phyloP scores from a whole-genome alignment of 441 rosid species.

The Erodium trifolium region DNA sequence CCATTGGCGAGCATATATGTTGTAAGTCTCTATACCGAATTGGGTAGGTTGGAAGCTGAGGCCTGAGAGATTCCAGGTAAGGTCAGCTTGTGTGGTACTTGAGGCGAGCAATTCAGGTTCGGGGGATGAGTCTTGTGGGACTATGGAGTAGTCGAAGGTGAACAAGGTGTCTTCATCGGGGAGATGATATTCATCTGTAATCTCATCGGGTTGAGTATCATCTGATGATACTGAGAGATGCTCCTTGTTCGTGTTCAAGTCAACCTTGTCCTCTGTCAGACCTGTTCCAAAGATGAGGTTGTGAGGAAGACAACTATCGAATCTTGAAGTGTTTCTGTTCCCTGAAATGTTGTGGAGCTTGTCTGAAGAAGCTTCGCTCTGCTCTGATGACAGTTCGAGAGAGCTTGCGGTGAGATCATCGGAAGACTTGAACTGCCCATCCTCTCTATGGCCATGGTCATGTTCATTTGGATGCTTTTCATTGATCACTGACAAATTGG shows the following conservation, averaged over 20 bases:
- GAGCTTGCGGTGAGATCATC: slow-evolving; percentile 4
- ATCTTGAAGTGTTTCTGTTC: background rate
- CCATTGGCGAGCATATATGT: slow-evolving; percentile 5
- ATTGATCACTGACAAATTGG: slow-evolving; percentile 1
- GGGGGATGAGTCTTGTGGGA: slow-evolving; percentile 15
- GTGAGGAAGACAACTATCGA: slow-evolving; percentile 12
- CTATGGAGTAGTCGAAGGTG: slow-evolving; percentile 24
- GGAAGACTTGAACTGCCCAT: slow-evolving; percentile 10
- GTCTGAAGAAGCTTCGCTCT: slow-evolving; percentile 9
- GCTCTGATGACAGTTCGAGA: slow-evolving; percentile 15
- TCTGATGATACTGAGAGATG: background rate
- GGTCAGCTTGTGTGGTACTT: slow-evolving; percentile 9
- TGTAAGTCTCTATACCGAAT: slow-evolving; percentile 14
- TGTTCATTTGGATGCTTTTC: slow-evolving; percentile 11
- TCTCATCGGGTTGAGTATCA: slow-evolving; percentile 10
- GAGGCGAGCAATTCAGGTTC: too few relatives aligned
- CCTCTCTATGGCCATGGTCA: background rate
- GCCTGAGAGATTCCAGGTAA: slow-evolving; percentile 10
- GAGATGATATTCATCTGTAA: slow-evolving; percentile 24
- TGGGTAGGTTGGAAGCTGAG: slow-evolving; percentile 9
- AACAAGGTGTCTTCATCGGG: slow-evolving; percentile 43
- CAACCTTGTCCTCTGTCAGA: background rate
- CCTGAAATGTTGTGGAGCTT: background rate
- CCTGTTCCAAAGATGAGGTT: slow-evolving; percentile 2
- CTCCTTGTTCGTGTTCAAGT: too few relatives aligned